Conservation (phyloP, 306 rosid species). For the Lathyrus sativus region DNA sequence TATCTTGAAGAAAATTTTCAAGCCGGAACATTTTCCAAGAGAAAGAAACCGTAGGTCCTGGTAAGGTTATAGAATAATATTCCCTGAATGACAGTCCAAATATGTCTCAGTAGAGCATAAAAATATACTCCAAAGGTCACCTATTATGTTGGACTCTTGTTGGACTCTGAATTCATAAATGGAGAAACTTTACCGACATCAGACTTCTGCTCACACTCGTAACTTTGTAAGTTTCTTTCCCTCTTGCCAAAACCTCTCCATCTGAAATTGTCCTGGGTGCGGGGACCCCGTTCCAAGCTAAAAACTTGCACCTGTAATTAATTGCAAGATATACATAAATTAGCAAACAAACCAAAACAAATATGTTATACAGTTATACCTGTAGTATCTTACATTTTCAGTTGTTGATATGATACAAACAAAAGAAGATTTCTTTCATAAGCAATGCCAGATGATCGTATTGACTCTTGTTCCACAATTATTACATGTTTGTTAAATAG, state of each 20-base stretch:
- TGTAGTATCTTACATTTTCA: background rate
- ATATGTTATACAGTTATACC: too few species aligned
- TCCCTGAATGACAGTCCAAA: background rate
- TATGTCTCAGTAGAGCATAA: background rate
- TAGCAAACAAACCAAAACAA: too few species aligned
- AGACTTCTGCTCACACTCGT: slow-evolving; percentile 61
- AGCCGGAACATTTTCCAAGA: slow-evolving; percentile 5
- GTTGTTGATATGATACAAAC: slow-evolving; percentile 14
- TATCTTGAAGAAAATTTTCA: background rate
- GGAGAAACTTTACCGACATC: slow-evolving; percentile 43
- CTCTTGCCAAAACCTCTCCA: slow-evolving; percentile 88
- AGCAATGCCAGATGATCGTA: background rate
- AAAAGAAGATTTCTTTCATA: slow-evolving; percentile 5
- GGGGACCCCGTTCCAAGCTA: slow-evolving; percentile 73
- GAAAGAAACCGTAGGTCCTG: background rate
- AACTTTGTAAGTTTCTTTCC: slow-evolving; percentile 64
- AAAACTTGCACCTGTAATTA: slow-evolving; percentile 73
- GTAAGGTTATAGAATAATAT: slow-evolving; percentile 1
- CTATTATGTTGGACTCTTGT: too few species aligned
- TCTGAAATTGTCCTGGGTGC: slow-evolving; percentile 49
- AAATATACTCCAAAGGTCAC: background rate
- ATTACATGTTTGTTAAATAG: slow-evolving; percentile 14
- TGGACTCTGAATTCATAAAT: background rate
- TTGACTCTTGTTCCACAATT: slow-evolving; percentile 16
- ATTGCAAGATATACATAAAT: slow-evolving; percentile 34